Conservation (phyloP, 305 asterid genomes). For the Euphrasia arctica region DNA sequence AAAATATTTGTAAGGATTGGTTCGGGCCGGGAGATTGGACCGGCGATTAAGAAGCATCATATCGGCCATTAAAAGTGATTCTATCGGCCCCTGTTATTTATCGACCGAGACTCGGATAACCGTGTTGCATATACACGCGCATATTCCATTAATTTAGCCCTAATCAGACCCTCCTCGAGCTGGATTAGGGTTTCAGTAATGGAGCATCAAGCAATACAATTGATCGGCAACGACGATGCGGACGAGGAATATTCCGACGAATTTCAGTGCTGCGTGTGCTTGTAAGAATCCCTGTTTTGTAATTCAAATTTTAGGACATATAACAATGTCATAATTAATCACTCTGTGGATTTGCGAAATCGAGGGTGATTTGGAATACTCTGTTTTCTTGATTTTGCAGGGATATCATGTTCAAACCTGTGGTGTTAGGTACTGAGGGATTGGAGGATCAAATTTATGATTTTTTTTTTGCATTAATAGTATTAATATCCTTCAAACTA, state of each 20-base stretch:
- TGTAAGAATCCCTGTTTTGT: constrained; percentile 28
- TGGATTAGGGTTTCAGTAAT: constrained; percentile 23
- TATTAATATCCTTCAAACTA: neutral
- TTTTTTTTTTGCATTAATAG: neutral
- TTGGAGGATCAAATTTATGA: neutral
- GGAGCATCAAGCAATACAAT: constrained; percentile 32
- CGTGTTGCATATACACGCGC: neutral
- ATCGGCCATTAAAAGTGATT: too few relatives aligned
- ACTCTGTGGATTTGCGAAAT: neutral
- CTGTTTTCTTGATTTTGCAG: constrained; percentile 34
- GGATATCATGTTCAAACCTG: constrained; percentile 69
- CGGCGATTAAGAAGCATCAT: too few relatives aligned
- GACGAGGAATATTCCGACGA: constrained; percentile 52
- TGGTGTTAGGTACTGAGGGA: constrained; percentile 49
- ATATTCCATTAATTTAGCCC: too few relatives aligned
- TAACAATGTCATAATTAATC: neutral
- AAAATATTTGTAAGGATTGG: too few relatives aligned
- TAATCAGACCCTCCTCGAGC: neutral
- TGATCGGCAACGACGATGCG: constrained; percentile 16
- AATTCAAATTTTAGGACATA: too few relatives aligned
- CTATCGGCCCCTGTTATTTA: neutral
- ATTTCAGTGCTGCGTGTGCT: constrained; percentile 63
- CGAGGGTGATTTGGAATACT: neutral
- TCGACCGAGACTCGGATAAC: neutral
- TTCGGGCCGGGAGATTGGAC: too few relatives aligned